Base-by-base conservation (phyloP, 176 grass and related monocot genomes). In the Oryza glaberrima region DNA sequence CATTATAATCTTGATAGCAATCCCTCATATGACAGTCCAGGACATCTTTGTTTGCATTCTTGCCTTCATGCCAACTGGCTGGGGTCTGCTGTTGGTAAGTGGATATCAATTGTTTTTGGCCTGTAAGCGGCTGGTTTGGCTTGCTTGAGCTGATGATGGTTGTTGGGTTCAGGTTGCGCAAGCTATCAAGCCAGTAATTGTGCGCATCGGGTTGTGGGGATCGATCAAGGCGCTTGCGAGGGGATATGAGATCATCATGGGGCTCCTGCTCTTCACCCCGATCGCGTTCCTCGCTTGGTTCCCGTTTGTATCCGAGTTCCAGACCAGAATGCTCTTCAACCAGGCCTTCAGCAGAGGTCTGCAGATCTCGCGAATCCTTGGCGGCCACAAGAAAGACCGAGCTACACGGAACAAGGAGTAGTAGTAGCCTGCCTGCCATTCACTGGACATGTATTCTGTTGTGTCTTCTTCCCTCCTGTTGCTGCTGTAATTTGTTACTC, bases 291-390 rank as follows among this genome's bases (percentile, higher is more conserved):
- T 97, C 3, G 95, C 95, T 36, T 97, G 95, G 95, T 97, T 97
- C 77, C 95, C 95, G 0, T 97, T 97, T 65, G 92, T 97, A 54
- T 94, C 92, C 0, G 95, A 97, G 86, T 97, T 97, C 70, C 95
- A 97, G 82, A 97, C 95, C 1, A 88, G 95, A 83, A 97, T 97
- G 95, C 82, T 97, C 20, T 97, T 97, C 88, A 97, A 97, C 85
- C 95, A 97, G 81, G 95, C 95, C 65, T 97, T 97, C 84, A 97
- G 95, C 76, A 81, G 95, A 86, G 92, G 95, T 65, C 83, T 97
- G 72, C 95, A 97, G 79, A 97, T 97, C 64, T 97, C 92, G 7
- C 90, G 94, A 72, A 89, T 97, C 73, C 92, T 97, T 26, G 94
- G 94, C 19, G 92, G 94, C 3, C 92, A 92, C 30, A 97, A 85